Evolutionary conservation across 176 grass and related monocot species (phyloP).

Genomic region (Secale cereale): DNA sequence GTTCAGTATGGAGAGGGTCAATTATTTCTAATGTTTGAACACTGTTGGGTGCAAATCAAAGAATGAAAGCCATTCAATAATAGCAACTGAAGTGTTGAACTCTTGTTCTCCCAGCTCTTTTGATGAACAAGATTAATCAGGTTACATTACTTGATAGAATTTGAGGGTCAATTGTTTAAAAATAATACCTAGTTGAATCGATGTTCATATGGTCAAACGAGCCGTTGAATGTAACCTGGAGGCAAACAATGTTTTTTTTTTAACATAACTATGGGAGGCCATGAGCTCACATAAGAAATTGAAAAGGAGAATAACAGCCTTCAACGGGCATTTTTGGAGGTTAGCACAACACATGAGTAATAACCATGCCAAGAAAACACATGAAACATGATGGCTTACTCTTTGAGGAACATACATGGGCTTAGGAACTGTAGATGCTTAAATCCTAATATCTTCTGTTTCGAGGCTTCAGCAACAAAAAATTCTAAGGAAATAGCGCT

Average conservation of each 20-base stretch:
- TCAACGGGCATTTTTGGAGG: neutral
- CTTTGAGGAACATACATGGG: neutral
- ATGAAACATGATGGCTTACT: neutral
- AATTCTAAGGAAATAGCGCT: neutral
- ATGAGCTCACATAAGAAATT: conserved; percentile 3
- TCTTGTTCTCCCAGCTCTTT: neutral
- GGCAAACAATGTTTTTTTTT: conserved; percentile 11
- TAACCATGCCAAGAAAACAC: neutral
- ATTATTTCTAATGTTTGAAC: conserved; percentile 97
- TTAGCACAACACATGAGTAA: conserved; percentile 10
- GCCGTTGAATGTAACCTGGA: conserved; percentile 92
- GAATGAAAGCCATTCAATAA: conserved; percentile 16
- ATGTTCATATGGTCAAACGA: conserved; percentile 97
- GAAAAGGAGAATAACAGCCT: conserved; percentile 5
- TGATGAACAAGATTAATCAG: conserved; percentile 24
- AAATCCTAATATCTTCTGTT: neutral
- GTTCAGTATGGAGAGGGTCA: conserved; percentile 85
- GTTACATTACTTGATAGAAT: neutral
- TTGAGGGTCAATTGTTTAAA: conserved; percentile 1
- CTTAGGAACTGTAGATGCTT: conserved; percentile 4
- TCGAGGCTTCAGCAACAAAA: conserved; percentile 13
- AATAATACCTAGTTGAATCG: conserved; percentile 84
- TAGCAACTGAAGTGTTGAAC: neutral
- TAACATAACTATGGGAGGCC: conserved; percentile 1
- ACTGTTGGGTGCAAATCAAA: conserved; percentile 44